Evolutionary conservation across 257 asterid genomes (phyloP).

Genomic region (Fraxinus quadrangulata): DNA sequence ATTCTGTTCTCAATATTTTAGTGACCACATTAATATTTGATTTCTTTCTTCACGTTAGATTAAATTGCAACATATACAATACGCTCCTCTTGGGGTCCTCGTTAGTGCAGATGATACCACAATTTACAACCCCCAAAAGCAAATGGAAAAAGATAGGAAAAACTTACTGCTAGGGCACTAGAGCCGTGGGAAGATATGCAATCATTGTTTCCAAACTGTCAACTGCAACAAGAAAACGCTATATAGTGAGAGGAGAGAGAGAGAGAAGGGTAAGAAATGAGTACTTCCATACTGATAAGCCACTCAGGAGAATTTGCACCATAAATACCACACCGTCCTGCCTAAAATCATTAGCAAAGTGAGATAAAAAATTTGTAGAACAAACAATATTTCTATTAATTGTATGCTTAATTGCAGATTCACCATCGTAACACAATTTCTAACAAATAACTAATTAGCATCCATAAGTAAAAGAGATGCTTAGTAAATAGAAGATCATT

Average conservation of each 20-base stretch:
- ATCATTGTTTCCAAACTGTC: background rate
- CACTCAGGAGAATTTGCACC: slow-evolving; percentile 90
- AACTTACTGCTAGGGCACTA: slow-evolving; percentile 2
- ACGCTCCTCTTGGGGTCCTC: slow-evolving; percentile 21
- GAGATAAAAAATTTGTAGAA: slow-evolving; percentile 18
- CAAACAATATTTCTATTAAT: background rate
- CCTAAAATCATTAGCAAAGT: slow-evolving; percentile 50
- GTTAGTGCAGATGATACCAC: slow-evolving; percentile 10
- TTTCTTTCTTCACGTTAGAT: slow-evolving; percentile 3
- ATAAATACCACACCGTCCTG: slow-evolving; percentile 91
- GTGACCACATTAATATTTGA: slow-evolving; percentile 3
- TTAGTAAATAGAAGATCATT: background rate
- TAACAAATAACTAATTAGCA: background rate
- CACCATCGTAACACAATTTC: too few species aligned
- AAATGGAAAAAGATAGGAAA: too few species aligned
- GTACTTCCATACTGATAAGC: slow-evolving; percentile 97
- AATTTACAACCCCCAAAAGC: too few species aligned
- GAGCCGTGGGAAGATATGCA: background rate
- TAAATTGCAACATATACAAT: background rate
- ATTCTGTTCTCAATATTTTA: background rate
- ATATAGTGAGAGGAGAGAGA: slow-evolving; percentile 1
- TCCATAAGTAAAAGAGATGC: background rate
- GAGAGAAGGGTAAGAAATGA: slow-evolving; percentile 13
- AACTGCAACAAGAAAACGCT: background rate
- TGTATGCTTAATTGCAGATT: background rate